Evolutionary conservation across 164 flowering plant species (phyloP).

Genomic region (Warburgia ugandensis): DNA sequence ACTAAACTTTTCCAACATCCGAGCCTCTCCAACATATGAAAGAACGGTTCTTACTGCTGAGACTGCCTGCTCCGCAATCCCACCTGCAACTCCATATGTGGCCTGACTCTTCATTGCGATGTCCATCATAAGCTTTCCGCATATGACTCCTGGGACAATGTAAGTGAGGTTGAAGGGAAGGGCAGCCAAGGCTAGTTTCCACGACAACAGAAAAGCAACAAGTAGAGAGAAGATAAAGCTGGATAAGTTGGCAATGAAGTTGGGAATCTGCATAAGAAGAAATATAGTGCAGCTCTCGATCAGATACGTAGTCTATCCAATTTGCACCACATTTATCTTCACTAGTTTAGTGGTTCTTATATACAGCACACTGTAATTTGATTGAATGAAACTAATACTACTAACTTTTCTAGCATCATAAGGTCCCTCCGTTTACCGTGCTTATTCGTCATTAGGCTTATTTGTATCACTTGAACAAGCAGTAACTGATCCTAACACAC

Average conservation of each 20-base stretch:
- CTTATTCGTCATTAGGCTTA: too few species aligned
- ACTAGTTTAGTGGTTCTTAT: too few species aligned
- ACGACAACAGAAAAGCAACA: conserved; percentile 41
- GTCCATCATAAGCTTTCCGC: conserved; percentile 38
- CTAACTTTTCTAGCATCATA: too few species aligned
- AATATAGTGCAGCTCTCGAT: neutral
- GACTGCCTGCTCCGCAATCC: conserved; percentile 14
- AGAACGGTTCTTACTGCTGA: conserved; percentile 11
- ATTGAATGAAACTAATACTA: too few species aligned
- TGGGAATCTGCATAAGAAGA: conserved; percentile 41
- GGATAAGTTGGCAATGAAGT: conserved; percentile 30
- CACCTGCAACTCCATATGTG: conserved; percentile 52
- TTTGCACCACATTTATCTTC: neutral
- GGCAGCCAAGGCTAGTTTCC: conserved; percentile 53
- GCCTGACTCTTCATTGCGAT: conserved; percentile 31
- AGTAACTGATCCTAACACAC: too few species aligned
- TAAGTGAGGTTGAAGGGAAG: conserved; percentile 36
- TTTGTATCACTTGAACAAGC: too few species aligned
- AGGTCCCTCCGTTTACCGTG: too few species aligned
- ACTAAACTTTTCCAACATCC: conserved; percentile 3
- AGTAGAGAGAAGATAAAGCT: conserved; percentile 28
- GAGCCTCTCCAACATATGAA: conserved; percentile 9
- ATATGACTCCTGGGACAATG: conserved; percentile 45
- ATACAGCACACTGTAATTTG: too few species aligned
- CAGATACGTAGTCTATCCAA: too few species aligned